phyloP scores from a whole-genome alignment of 768 basidiomycete species.

The Xerocomus spinulosus region DNA sequence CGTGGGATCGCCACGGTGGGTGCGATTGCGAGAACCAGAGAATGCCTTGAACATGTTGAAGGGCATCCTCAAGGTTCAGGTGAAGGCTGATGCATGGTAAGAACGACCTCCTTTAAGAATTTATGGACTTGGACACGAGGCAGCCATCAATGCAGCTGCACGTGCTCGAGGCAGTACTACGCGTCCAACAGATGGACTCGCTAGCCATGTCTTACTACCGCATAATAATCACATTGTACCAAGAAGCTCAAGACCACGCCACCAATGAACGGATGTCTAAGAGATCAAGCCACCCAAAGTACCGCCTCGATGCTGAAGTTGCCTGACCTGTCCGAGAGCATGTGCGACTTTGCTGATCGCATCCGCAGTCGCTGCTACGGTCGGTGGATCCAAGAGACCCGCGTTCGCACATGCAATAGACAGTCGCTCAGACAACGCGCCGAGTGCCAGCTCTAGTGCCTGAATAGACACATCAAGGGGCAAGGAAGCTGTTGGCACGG shows the following conservation, averaged over 20 bases:
- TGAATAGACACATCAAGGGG: constrained; percentile 33
- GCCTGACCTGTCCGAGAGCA: constrained; percentile 56
- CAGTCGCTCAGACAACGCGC: constrained; percentile 48
- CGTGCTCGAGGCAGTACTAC: too few relatives aligned
- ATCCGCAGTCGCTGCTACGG: constrained; percentile 60
- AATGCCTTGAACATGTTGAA: constrained; percentile 37
- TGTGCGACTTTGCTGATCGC: constrained; percentile 61
- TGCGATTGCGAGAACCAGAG: constrained; percentile 31
- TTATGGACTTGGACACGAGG: constrained; percentile 31
- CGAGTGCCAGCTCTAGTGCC: constrained; percentile 52
- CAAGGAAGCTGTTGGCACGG: constrained; percentile 8
- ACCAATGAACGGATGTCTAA: constrained; percentile 4
- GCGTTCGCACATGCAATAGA: constrained; percentile 38
- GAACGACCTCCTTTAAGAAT: constrained; percentile 14
- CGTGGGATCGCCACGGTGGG: constrained; percentile 22
- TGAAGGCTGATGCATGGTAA: constrained; percentile 14
- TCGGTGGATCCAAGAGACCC: constrained; percentile 39
- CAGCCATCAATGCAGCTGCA: constrained; percentile 21
- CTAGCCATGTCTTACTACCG: too few relatives aligned
- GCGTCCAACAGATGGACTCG: too few relatives aligned
- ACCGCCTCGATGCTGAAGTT: constrained; percentile 43
- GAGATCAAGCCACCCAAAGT: constrained; percentile 10
- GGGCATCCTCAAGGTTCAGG: constrained; percentile 28
- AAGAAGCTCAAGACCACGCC: constrained; percentile 9
- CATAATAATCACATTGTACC: neutral